Base-by-base conservation (phyloP, 140 eudicot species). In the Senecio squalidus region DNA sequence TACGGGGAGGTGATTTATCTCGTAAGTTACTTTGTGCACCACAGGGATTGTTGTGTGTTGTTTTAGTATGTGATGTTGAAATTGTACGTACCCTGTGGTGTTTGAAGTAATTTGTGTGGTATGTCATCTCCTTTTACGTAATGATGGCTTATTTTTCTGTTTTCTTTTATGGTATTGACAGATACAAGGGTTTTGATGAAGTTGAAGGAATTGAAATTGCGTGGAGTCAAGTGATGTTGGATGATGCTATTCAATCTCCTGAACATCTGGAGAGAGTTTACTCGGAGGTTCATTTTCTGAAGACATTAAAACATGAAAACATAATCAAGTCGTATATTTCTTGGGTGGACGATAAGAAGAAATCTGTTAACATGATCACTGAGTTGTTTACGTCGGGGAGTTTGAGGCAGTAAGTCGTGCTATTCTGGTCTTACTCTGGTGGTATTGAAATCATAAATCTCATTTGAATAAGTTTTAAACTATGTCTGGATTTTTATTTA, bases 361-460 rank as follows among this genome's bases (percentile, higher is more conserved):
- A 58, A 65, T 68, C 84, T 16, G 43, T 78, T 17, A 78, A 78
- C 71, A 69, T 78, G 80, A 74, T 78, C 23, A 78, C 84, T 1
- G 84, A 78, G 38, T 18, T 74, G 30, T 78, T 78, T 71, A 78
- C 80, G n/a, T 78, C 84, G 0, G 84, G 84, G 40, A 78, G 60
- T 74, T 78, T 78, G 80, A 74, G 84, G 66, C 76, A 78, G 83
- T 78, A 68, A 70, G 82, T 71, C 13, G 1, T 27, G 48, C 25
- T 58, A 31, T 20, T 58, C 51, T 0, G 15, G 4, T 51, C 36
- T 49, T 18, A 15, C 14, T 40, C 31, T 21, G 3, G 18, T 34
- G 0, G 2, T 22, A 9, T n/a, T 9, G 8, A 13, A n/a, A 15
- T 1, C n/a, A 34, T 22, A 24, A 16, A 9, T 49, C 36, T 3